phyloP scores from a whole-genome alignment of 73 alveolate species.

The Paramecium caudatum region DNA sequence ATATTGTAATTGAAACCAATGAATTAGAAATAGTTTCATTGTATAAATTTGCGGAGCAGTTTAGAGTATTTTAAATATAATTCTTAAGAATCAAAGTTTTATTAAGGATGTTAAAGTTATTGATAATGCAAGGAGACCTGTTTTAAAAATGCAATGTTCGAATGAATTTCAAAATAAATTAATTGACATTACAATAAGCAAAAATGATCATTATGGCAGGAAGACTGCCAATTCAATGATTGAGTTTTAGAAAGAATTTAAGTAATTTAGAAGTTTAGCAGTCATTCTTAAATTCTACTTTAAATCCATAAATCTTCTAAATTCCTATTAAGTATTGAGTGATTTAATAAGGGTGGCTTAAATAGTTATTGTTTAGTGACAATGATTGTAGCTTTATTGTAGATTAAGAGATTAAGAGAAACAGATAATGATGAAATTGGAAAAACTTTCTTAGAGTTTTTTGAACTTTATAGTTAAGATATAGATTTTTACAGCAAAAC shows the following conservation, averaged over 20 bases:
- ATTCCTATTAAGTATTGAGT: conserved; percentile 26
- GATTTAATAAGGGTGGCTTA: conserved; percentile 42
- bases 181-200: conserved; percentile 44
- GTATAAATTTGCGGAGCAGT: background rate
- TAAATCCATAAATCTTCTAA: conserved; percentile 32
- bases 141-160: background rate
- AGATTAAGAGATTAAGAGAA: background rate
- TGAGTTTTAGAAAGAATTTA: conserved; percentile 59
- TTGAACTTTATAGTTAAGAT: background rate
- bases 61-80: conserved; percentile 22
- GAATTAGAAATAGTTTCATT: background rate
- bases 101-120: conserved; percentile 25
- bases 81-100: background rate
- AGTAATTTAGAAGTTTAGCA: conserved; percentile 41
- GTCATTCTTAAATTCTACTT: background rate
- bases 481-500: conserved; percentile 36
- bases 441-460: conserved; percentile 20
- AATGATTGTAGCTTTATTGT: conserved; percentile 45
- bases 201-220: background rate
- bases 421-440: conserved; percentile 36
- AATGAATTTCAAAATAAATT: background rate
- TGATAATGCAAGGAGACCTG: conserved; percentile 45
- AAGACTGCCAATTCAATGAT: conserved; percentile 22
- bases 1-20: conserved; percentile 10
- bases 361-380: conserved; percentile 42